phyloP scores from a whole-genome alignment of 257 asterid genomes.

The Oldenlandia corymbosa region DNA sequence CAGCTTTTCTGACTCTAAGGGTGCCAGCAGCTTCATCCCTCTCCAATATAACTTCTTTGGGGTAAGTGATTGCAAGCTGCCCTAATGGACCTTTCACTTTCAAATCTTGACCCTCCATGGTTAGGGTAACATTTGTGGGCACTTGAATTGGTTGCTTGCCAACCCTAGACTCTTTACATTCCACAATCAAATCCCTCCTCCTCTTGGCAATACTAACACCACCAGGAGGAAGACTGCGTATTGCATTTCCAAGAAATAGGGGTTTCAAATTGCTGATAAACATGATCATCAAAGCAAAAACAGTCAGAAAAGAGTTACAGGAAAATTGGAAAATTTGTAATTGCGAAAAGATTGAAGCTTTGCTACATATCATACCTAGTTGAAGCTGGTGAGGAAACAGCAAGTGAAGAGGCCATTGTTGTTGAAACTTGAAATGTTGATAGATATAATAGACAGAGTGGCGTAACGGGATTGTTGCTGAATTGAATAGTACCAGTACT shows the following conservation, averaged over 20 bases:
- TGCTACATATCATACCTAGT: not conserved
- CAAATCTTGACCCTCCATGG: slow-evolving; percentile 67
- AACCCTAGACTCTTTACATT: slow-evolving; percentile 93
- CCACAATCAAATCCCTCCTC: slow-evolving; percentile 52
- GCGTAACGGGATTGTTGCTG: too few relatives aligned
- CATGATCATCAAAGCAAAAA: not conserved
- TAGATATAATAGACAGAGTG: too few relatives aligned
- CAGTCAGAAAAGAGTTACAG: not conserved
- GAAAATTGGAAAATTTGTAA: not conserved
- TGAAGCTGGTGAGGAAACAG: slow-evolving; percentile 5
- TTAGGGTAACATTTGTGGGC: slow-evolving; percentile 69
- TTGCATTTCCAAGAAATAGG: slow-evolving; percentile 45
- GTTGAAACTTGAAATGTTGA: too few relatives aligned
- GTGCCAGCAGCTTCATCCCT: slow-evolving; percentile 72
- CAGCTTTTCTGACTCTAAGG: slow-evolving; percentile 65
- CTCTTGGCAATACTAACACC: slow-evolving; percentile 13
- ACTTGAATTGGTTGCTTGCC: slow-evolving; percentile 88
- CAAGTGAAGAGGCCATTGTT: slow-evolving; percentile 9
- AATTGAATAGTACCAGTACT: too few relatives aligned
- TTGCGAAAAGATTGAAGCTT: not conserved
- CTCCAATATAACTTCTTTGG: slow-evolving; percentile 61
- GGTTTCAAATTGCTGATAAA: slow-evolving; percentile 39
- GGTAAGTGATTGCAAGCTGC: slow-evolving; percentile 79
- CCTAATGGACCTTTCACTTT: slow-evolving; percentile 93
- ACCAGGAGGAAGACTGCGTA: slow-evolving; percentile 32